Conservation (phyloP, 371 early-diverging fungal species). For the Syncephalis fuscata region DNA sequence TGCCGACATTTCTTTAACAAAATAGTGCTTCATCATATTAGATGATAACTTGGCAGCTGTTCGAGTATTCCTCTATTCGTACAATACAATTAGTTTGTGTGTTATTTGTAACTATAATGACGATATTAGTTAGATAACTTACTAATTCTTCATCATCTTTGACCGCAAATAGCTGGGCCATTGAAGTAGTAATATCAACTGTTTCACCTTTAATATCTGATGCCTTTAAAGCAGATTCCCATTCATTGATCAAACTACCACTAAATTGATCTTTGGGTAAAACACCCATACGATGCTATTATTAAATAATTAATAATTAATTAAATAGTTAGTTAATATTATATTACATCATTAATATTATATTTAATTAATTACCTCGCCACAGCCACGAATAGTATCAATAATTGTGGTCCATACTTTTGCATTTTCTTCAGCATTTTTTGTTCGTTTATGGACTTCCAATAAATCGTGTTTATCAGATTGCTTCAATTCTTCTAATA, state of each 20-base stretch:
- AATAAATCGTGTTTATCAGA: conserved; percentile 39
- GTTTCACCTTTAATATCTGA: conserved; percentile 29
- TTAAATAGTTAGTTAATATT: too few species aligned
- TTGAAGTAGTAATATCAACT: conserved; percentile 53
- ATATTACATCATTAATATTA: too few species aligned
- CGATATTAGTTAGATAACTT: conserved; percentile 7
- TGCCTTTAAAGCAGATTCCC: conserved; percentile 39
- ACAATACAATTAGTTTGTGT: too few species aligned
- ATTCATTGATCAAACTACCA: conserved; percentile 68
- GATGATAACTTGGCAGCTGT: conserved; percentile 60
- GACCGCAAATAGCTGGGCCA: conserved; percentile 58
- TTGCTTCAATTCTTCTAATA: conserved; percentile 20
- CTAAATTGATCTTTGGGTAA: conserved; percentile 57
- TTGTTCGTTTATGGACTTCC: conserved; percentile 57
- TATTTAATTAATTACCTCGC: conserved; percentile 5
- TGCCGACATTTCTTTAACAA: conserved; percentile 65
- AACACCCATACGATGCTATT: conserved; percentile 54
- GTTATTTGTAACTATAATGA: too few species aligned
- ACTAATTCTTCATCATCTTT: conserved; percentile 86
- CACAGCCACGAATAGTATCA: conserved; percentile 20
- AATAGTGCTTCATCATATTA: conserved; percentile 66
- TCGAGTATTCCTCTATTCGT: conserved; percentile 40
- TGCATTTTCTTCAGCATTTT: conserved; percentile 47
- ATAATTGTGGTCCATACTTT: conserved; percentile 35
- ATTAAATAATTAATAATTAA: background rate